phyloP scores from a whole-genome alignment of 768 basidiomycete species.

The Kwoniella newhampshirensis region DNA sequence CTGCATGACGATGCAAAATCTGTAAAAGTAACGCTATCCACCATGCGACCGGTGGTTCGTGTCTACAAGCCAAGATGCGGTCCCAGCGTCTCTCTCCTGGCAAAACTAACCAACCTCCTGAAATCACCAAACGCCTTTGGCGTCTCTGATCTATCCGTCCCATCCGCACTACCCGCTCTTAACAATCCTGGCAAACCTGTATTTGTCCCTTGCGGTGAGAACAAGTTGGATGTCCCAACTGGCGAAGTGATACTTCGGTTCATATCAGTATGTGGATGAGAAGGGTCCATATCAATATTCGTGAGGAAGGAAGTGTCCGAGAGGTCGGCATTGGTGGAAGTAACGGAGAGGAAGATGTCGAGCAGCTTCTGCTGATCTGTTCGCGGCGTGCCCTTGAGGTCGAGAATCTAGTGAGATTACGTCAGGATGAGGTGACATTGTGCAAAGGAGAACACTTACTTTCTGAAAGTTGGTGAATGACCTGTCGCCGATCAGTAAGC shows the following conservation, averaged over 20 bases:
- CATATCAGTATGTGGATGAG: neutral
- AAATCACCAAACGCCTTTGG: slow-evolving; percentile 86
- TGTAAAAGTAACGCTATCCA: neutral
- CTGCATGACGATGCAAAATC: no score
- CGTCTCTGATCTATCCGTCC: slow-evolving; percentile 57
- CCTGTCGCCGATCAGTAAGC: slow-evolving; percentile 86
- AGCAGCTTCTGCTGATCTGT: slow-evolving; percentile 81
- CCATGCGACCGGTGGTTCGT: no score
- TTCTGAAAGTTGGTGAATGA: slow-evolving; percentile 99
- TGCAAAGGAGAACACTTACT: slow-evolving; percentile 55
- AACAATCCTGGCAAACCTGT: slow-evolving; percentile 62
- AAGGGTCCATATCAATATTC: slow-evolving; percentile 91
- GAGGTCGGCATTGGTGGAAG: slow-evolving; percentile 86
- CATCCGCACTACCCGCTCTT: slow-evolving; percentile 55
- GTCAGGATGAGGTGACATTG: neutral
- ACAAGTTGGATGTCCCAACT: slow-evolving; percentile 55
- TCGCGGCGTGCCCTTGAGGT: slow-evolving; percentile 89
- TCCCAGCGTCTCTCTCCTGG: slow-evolving; percentile 62
- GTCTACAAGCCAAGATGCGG: slow-evolving; percentile 3
- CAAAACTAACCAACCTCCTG: slow-evolving; percentile 83
- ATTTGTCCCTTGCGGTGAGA: slow-evolving; percentile 59
- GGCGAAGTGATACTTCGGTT: slow-evolving; percentile 39
- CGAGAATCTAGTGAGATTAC: slow-evolving; percentile 67
- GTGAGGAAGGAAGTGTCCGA: slow-evolving; percentile 89
- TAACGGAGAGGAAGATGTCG: slow-evolving; percentile 86